These are phyloP conservation scores for Fusarium nematophilum DNA, from an alignment of 2,329 filamentous ascomycete genomes.

Conservation along the genomic window DNA sequence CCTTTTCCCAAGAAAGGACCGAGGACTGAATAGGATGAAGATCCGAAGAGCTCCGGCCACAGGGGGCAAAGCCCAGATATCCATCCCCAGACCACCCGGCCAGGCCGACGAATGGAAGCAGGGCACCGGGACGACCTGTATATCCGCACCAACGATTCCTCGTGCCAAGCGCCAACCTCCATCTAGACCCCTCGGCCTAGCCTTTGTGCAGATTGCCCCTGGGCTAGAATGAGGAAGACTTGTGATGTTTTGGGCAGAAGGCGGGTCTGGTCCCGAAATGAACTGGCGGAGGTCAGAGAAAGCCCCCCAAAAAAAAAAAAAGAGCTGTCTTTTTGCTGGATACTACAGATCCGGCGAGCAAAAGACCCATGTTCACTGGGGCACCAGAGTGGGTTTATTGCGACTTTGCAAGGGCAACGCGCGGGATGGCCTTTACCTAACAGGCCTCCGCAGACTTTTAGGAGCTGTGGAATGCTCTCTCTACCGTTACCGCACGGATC, in stretches of 20 bases:
- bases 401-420: constrained; percentile 13
- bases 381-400: constrained; percentile 28
- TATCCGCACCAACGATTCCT: constrained; percentile 30
- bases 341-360: constrained; percentile 28
- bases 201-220: constrained; percentile 2
- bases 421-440: constrained; percentile 19
- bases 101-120: constrained; percentile 17
- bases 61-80: constrained; percentile 26
- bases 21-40: constrained; percentile 26
- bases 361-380: constrained; percentile 25
- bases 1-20: constrained; percentile 13
- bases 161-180: constrained; percentile 23
- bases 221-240: constrained; percentile 1
- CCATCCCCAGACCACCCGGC: constrained; percentile 11
- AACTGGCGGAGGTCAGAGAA: neutral
- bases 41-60: constrained; percentile 21
- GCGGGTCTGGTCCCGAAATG: neutral
- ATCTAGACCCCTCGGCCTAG: constrained; percentile 6
- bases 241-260: constrained; percentile 11
- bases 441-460: constrained; percentile 8
- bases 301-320: neutral
- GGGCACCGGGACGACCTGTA: constrained; percentile 15
- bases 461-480: constrained; percentile 3
- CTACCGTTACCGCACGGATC: constrained; percentile 12
- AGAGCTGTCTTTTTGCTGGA: constrained; percentile 18